Evolutionary conservation across 208 protist genomes (phyloP), one percentile per base, ranked within the genome.

Genomic region (Trypanosoma lewisi): DNA sequence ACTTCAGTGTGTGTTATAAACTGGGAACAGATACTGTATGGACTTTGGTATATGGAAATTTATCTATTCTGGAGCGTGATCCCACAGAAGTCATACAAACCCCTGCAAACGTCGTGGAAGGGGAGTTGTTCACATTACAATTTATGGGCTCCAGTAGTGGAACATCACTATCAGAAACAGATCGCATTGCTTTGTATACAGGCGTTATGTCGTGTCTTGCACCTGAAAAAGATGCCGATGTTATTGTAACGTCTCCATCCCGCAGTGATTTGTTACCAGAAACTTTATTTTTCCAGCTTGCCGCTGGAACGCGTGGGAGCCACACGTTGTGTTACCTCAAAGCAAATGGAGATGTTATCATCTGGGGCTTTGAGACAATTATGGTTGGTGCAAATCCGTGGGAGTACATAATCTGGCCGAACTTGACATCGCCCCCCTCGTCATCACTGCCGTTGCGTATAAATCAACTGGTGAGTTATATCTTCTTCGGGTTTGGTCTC

Each of bases 1-100:
- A 31, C 4, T 94, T 77, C 67, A 93, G 80, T 56, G 85, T 96
- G 59, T 96, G 91, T 61, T 96, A 96, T 73, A 75, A 77, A 11
- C 80, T 94, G 21, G 73, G 70, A 25, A 53, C 59, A 17, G 91
- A 96, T 55, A 79, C 75, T 41, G 85, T 94, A 39, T 96, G 91
- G 87, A 96, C 91, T 25, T 69, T 91, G n/a, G 83, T 96, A 41
- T 93, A 96, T 73, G 60, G 70, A 33, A 65, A 83, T 72, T 80
- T 96, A 25, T 62, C 57, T 51, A 82, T 96, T 66, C 42, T 58
- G 37, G 59, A 75, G 36, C 80, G 80, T 53, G 77, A 85, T 63
- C 91, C 91, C 6, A 33, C 54, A 25, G 25, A 19, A n/a, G 78
- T 94, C 37, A 67, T 47, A 2, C 67, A 79, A 58, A 84, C 70